These are phyloP conservation scores for Jamesozyma piceae DNA, from an alignment of 805 yeast genomes.

Conservation along the genomic window DNA sequence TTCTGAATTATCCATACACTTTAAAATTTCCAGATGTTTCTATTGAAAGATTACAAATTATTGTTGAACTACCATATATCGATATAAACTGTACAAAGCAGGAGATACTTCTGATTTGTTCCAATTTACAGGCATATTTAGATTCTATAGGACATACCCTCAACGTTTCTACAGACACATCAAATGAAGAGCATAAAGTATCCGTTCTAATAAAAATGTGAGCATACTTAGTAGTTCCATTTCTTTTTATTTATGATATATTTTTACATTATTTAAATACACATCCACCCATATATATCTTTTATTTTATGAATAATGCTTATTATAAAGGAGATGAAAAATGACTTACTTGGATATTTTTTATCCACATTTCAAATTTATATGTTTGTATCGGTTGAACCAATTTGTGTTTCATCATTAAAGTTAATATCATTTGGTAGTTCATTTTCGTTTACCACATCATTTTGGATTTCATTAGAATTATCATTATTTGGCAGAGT, in stretches of 20 bases:
- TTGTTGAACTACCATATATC: conserved; percentile 3
- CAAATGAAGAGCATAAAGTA: background rate
- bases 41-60: conserved; percentile 9
- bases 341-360: too few species aligned
- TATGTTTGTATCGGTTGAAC: too few species aligned
- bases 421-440: too few species aligned
- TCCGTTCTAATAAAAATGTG: background rate
- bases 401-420: too few species aligned
- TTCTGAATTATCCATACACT: conserved; percentile 10
- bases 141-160: background rate
- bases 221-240: background rate
- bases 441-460: background rate
- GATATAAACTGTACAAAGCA: background rate
- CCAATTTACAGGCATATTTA: conserved; percentile 7
- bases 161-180: background rate
- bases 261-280: background rate
- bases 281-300: background rate
- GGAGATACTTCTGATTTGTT: background rate
- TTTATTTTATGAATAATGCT: too few species aligned
- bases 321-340: too few species aligned
- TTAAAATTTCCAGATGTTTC: conserved; percentile 7
- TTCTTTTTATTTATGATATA: background rate
- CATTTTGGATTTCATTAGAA: background rate
- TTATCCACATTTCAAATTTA: too few species aligned
- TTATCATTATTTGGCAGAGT: too few species aligned